phyloP scores from a whole-genome alignment of 2,329 filamentous ascomycete species.

The Aspergillus latus region DNA sequence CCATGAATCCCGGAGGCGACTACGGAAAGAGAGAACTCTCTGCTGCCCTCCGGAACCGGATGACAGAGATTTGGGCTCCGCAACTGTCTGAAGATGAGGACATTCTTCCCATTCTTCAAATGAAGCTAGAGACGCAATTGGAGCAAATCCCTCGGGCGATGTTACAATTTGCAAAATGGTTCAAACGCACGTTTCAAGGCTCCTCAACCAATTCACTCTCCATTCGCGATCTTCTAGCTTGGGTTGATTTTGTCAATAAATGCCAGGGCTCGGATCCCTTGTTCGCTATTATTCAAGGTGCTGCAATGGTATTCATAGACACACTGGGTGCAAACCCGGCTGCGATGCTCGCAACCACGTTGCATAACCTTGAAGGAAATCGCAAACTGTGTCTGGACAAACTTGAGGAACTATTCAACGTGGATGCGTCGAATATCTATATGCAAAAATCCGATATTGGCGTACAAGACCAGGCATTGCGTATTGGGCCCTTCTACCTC shows the following conservation, averaged over 20 bases:
- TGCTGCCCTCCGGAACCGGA: conserved; percentile 88
- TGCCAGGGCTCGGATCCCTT: conserved; percentile 51
- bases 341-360: conserved; percentile 72
- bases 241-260: conserved; percentile 88
- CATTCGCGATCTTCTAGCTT: conserved; percentile 86
- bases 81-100: conserved; percentile 81
- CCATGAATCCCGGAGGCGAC: conserved; percentile 98
- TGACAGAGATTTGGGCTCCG: conserved; percentile 98
- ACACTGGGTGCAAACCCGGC: conserved; percentile 94
- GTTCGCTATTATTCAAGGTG: conserved; percentile 72
- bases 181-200: conserved; percentile 75
- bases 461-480: conserved; percentile 56
- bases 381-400: conserved; percentile 70
- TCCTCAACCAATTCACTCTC: conserved; percentile 77
- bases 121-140: conserved; percentile 64
- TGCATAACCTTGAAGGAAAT: conserved; percentile 68
- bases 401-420: conserved; percentile 65
- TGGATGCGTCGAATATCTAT: conserved; percentile 67
- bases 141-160: conserved; percentile 65
- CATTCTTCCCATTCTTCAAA: conserved; percentile 78
- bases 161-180: conserved; percentile 89
- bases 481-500: conserved; percentile 74
- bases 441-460: conserved; percentile 60
- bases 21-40: conserved; percentile 98
- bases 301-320: conserved; percentile 93